Evolutionary conservation across 2,329 filamentous ascomycete species (phyloP).

Genomic region (Hypomyces rosellus): DNA sequence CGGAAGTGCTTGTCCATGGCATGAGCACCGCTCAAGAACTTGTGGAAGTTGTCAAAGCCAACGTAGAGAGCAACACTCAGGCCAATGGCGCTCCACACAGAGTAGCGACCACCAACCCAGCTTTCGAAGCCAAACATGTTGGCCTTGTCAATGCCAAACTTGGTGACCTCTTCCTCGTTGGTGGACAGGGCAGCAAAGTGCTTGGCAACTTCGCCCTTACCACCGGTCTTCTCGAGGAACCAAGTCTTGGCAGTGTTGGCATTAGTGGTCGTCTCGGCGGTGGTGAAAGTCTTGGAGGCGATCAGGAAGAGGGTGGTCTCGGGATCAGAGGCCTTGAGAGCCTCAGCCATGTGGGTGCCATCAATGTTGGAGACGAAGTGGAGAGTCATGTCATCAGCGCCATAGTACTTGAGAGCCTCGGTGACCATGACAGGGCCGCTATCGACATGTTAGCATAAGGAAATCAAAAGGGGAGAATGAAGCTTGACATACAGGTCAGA

Average conservation of each 20-base stretch:
- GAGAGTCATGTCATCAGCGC: constrained; percentile 74
- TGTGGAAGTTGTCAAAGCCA: constrained; percentile 94
- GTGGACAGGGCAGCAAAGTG: constrained; percentile 98
- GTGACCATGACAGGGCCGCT: constrained; percentile 98
- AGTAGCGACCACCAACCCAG: constrained; percentile 98
- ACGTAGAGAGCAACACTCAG: constrained; percentile 91
- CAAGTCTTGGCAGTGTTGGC: constrained; percentile 94
- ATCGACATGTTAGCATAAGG: constrained; percentile 5
- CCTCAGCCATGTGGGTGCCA: constrained; percentile 94
- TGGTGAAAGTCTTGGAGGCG: constrained; percentile 99
- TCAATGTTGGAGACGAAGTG: constrained; percentile 99
- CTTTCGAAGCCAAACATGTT: constrained; percentile 99
- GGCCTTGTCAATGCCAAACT: constrained; percentile 97
- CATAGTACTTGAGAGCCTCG: constrained; percentile 93
- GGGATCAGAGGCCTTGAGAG: constrained; percentile 78
- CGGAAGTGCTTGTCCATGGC: constrained; percentile 99
- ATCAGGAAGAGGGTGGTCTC: constrained; percentile 99
- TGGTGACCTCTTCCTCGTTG: constrained; percentile 90
- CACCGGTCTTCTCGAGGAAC: constrained; percentile 77
- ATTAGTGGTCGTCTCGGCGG: constrained; percentile 93
- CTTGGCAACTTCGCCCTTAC: constrained; percentile 88
- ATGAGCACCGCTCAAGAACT: constrained; percentile 90
- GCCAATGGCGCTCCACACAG: constrained; percentile 97
- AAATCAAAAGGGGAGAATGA: neutral
- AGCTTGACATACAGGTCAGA: constrained; percentile 77